These are phyloP conservation scores for Rhodomyrtus psidioides DNA, from an alignment of 441 rosid genomes.

Conservation along the genomic window DNA sequence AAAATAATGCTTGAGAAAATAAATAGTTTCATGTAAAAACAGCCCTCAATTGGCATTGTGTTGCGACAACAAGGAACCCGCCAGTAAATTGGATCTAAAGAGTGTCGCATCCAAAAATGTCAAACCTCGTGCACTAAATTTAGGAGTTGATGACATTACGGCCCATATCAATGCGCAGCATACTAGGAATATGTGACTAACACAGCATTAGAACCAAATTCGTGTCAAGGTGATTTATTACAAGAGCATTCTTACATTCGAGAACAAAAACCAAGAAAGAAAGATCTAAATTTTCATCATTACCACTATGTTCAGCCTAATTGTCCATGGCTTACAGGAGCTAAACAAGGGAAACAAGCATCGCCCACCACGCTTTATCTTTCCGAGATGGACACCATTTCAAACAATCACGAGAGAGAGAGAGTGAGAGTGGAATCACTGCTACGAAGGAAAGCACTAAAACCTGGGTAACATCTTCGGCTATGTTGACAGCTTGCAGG, in stretches of 20 bases:
- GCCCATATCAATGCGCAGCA: not conserved
- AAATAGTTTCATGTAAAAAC: not conserved
- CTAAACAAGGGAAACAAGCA: not conserved
- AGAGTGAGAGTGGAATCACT: not conserved
- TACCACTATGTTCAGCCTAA: not conserved
- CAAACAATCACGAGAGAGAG: not conserved
- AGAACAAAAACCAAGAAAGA: not conserved
- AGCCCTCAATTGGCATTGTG: not conserved
- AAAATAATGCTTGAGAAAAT: not conserved
- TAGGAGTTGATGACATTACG: not conserved
- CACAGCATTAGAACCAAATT: not conserved
- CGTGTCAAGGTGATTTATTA: not conserved
- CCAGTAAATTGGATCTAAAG: not conserved
- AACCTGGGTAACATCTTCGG: constrained; percentile 93
- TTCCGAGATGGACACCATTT: not conserved
- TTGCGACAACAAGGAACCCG: not conserved
- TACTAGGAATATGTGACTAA: not conserved
- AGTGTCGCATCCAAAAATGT: not conserved
- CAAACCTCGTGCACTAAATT: not conserved
- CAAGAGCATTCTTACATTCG: not conserved
- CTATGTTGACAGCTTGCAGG: constrained; percentile 56
- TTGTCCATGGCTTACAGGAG: not conserved
- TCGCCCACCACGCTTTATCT: not conserved
- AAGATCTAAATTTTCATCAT: not conserved
- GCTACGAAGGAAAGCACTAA: not conserved